A percentile compares a stretch with the other conserved stretches of the same genome.
Evolutionary conservation across 2,329 filamentous ascomycete species (phyloP).

Genomic region (Alternaria viburni): DNA sequence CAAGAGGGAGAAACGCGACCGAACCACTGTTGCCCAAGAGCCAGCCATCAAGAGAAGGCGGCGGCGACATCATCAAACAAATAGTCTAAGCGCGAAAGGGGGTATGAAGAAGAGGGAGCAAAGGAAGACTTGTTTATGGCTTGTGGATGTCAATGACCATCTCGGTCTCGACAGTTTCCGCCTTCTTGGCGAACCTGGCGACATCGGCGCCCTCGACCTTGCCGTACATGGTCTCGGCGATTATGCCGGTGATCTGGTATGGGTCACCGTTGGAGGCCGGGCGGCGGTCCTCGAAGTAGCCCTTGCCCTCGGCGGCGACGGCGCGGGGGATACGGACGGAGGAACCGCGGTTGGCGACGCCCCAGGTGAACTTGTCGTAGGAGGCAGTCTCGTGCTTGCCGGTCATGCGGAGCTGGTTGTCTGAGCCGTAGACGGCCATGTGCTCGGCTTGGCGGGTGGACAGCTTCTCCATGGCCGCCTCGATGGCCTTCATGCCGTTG

Average conservation of each 20-base stretch:
- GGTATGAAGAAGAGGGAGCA: constrained; percentile 17
- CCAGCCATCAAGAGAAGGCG: not conserved
- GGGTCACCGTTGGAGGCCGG: constrained; percentile 84
- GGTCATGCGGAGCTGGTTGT: constrained; percentile 92
- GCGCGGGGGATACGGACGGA: constrained; percentile 92
- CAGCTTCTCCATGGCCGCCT: constrained; percentile 70
- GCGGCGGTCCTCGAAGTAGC: constrained; percentile 80
- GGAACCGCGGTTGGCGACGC: constrained; percentile 93
- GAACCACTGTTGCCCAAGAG: not conserved
- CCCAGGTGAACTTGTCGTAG: constrained; percentile 92
- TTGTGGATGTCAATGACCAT: constrained; percentile 37
- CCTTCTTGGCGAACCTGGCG: constrained; percentile 47
- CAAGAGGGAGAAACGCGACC: not conserved
- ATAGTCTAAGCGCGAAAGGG: constrained; percentile 9
- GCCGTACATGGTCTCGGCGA: constrained; percentile 71
- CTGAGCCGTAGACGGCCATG: constrained; percentile 93
- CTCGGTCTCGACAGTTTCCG: constrained; percentile 44
- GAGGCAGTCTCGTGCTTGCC: constrained; percentile 92
- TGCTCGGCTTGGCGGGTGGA: constrained; percentile 58
- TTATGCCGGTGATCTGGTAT: constrained; percentile 82
- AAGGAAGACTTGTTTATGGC: constrained; percentile 24
- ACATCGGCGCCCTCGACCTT: constrained; percentile 58
- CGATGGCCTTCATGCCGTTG: constrained; percentile 95
- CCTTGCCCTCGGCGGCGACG: constrained; percentile 84
- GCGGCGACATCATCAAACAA: not conserved